Conservation (phyloP, 345 rosid genomes). For the Reutealis trisperma region DNA sequence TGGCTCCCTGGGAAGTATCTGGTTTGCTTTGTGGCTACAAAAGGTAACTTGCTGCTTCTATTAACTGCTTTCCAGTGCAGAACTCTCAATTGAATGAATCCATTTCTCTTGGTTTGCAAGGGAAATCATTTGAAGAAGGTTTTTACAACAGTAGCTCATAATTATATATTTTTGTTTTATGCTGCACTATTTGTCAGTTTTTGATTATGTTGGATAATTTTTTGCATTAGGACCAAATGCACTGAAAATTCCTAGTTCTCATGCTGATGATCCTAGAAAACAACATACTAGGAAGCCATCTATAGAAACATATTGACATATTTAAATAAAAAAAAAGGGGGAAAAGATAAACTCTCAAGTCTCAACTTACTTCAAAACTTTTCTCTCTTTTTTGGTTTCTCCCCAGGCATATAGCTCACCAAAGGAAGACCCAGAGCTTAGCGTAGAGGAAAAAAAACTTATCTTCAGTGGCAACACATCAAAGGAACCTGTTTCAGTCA, state of each 20-base stretch:
- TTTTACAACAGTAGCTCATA: neutral
- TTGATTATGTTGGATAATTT: neutral
- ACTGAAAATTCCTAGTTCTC: neutral
- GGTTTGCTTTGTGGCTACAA: constrained; percentile 78
- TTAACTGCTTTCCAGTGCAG: neutral
- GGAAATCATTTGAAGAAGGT: neutral
- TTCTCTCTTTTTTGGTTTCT: constrained; percentile 30
- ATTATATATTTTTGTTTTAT: neutral
- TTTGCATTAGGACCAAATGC: neutral
- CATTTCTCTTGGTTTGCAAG: neutral
- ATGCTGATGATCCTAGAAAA: neutral
- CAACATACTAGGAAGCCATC: neutral
- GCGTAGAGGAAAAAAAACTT: constrained; percentile 58
- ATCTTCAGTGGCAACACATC: constrained; percentile 64
- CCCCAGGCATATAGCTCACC: constrained; percentile 88
- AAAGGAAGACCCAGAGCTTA: constrained; percentile 73
- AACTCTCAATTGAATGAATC: neutral
- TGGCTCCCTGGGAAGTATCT: constrained; percentile 92
- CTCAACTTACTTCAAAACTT: constrained; percentile 7
- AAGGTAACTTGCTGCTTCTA: constrained; percentile 46
- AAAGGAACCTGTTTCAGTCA: constrained; percentile 78
- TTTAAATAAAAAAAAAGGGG: neutral
- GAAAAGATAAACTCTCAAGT: constrained; percentile 18
- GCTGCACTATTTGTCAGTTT: neutral
- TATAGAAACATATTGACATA: neutral